These are phyloP conservation scores for Suillus hirtellus DNA, from an alignment of 768 basidiomycete genomes.

Conservation along the genomic window DNA sequence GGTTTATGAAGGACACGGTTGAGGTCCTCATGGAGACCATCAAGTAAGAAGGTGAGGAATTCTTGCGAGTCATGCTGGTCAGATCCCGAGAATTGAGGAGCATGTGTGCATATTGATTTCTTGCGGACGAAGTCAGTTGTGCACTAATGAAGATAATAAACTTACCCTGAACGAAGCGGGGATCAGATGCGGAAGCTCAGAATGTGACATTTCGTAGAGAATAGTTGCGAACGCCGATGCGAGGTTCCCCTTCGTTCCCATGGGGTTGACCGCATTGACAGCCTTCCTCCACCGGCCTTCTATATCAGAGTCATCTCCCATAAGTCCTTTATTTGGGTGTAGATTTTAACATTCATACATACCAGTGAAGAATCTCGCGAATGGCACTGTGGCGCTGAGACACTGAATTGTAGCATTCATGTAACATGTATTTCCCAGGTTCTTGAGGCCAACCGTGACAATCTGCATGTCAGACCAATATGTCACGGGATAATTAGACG, in stretches of 20 bases:
- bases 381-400: conserved; percentile 90
- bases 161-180: conserved; percentile 85
- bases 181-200: conserved; percentile 78
- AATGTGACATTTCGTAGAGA: conserved; percentile 85
- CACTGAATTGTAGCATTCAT: conserved; percentile 99
- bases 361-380: conserved; percentile 92
- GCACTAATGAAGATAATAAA: conserved; percentile 25
- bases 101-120: conserved; percentile 60
- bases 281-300: conserved; percentile 81
- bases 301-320: conserved; percentile 26
- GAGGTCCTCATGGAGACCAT: conserved; percentile 88
- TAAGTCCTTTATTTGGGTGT: not conserved
- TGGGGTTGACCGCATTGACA: conserved; percentile 80
- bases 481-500: conserved; percentile 74
- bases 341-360: conserved; percentile 41
- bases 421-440: conserved; percentile 96
- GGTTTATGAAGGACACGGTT: conserved; percentile 82
- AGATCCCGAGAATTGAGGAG: conserved; percentile 75
- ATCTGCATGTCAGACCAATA: conserved; percentile 86
- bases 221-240: conserved; percentile 82
- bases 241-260: conserved; percentile 86
- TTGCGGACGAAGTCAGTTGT: conserved; percentile 22
- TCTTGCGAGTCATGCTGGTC: conserved; percentile 99
- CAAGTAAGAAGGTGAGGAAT: conserved; percentile 90
- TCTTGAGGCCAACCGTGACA: conserved; percentile 86